Base-by-base conservation (phyloP, 768 basidiomycete genomes). In the Rhodocollybia butyracea region DNA sequence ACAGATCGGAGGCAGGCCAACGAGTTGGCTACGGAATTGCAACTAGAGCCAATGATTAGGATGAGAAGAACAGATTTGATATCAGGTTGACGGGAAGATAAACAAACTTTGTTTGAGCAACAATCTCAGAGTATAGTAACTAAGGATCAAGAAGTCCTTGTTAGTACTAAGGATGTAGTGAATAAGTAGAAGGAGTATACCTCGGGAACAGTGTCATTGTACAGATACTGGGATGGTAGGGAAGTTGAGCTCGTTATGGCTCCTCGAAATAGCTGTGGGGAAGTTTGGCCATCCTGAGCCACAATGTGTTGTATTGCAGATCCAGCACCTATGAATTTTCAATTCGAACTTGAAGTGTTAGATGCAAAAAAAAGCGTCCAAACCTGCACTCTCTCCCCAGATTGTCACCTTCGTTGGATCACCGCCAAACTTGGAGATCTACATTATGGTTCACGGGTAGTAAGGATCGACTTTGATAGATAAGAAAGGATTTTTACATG, bases 351-450 rank as follows among this genome's bases (percentile, higher is more conserved):
- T 40, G 5, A 47, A 27, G 30, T 29, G 24, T 31, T n/a, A n/a
- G 15, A 12, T 34, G 27, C 17, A 17, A 45, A n/a, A 13, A 3
- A 38, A 13, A 15, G 15, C 38, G 36, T 5, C 53, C 58, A 40
- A n/a, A 60, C 67, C 65, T 27, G 68, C 68, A 2, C 66, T 71
- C 60, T 69, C 64, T 1, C 73, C 73, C 70, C 70, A 72, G 42
- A 73, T 68, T 7, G 70, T 71, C n/a, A 74, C 72, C 50, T 60
- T 58, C 1, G 36, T 3, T 5, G 62, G 60, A 57, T 73, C 69
- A 1, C 72, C 72, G 32, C 72, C 70, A 51, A 73, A 73, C 21
- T 30, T 46, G n/a, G 46, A 55, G 8, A 72, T 72, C 73, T 73
- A 50, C 19, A 2, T 15, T n/a, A 30, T 1, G 31, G 6, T 46